These are phyloP conservation scores for Triticum aestivum DNA, from an alignment of 176 grass and related monocot genomes.

Conservation along the genomic window IWGSC_CS_RefSeq_v2.1 NC_057802.1:26570402-26570901, in stretches of 20 bases:
- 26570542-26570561: neutral
- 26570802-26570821: neutral
- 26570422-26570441: neutral
- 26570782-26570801: neutral
- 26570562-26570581: neutral
- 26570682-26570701: neutral
- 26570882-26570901: constrained; percentile 63
- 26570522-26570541: constrained; percentile 30
- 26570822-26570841: constrained; percentile 63
- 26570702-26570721: neutral
- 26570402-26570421: neutral
- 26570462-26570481: neutral
- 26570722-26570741: neutral
- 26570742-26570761: neutral
- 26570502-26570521: constrained; percentile 24
- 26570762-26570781: neutral
- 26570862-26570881: constrained; percentile 52
- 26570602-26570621: neutral
- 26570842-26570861: constrained; percentile 48
- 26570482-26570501: neutral
- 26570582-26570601: neutral
- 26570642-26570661: neutral
- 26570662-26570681: neutral
- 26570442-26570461: neutral
- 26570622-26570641: neutral